Evolutionary conservation across 2,329 filamentous ascomycete genomes (phyloP).

Genomic region (Aureobasidium sp.): DNA sequence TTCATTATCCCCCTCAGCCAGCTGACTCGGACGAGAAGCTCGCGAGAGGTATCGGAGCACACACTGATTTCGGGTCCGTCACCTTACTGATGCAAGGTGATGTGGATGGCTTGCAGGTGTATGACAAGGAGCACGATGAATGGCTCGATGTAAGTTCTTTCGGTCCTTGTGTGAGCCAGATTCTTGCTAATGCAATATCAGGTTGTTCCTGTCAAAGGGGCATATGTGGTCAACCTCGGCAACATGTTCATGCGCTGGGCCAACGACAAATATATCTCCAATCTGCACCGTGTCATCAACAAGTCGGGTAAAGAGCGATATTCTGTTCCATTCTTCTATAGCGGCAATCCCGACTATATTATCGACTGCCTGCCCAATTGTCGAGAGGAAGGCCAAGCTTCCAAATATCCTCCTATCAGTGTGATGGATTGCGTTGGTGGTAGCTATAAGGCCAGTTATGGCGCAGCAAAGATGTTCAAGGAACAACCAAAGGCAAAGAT

Average conservation of each 20-base stretch:
- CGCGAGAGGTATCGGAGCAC: slow-evolving; percentile 37
- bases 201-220: slow-evolving; percentile 20
- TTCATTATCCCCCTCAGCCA: slow-evolving; percentile 36
- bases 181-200: not conserved
- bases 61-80: slow-evolving; percentile 39
- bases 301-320: slow-evolving; percentile 45
- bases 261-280: slow-evolving; percentile 48
- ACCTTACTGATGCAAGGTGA: slow-evolving; percentile 38
- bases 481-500: not conserved
- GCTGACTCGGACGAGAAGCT: slow-evolving; percentile 30
- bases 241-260: slow-evolving; percentile 27
- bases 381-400: not conserved
- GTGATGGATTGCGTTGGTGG: not conserved
- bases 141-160: slow-evolving; percentile 28
- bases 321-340: slow-evolving; percentile 51
- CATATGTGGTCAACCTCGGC: slow-evolving; percentile 23
- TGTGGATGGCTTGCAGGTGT: slow-evolving; percentile 33
- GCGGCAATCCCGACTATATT: slow-evolving; percentile 43
- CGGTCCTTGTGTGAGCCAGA: no score
- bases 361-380: slow-evolving; percentile 13
- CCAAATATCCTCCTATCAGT: not conserved
- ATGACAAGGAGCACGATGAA: slow-evolving; percentile 24
- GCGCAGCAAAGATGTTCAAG: not conserved
- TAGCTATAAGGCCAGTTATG: not conserved
- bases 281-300: slow-evolving; percentile 52